Conservation (phyloP, 148 eudicot genomes). For the Agrostemma githago region DNA sequence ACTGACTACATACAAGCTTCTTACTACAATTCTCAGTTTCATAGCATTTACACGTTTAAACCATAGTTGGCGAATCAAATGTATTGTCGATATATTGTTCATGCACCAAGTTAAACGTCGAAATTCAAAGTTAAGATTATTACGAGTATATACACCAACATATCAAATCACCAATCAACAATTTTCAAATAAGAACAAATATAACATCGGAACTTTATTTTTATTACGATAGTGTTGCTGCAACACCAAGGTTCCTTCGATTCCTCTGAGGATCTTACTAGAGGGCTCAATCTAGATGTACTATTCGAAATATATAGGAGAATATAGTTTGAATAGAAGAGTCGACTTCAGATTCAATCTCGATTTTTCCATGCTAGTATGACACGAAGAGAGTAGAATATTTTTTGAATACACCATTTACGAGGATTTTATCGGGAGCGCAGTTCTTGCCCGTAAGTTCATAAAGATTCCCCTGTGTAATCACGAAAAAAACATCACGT, state of each 20-base stretch:
- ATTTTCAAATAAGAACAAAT: background rate
- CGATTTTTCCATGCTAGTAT: constrained; percentile 4
- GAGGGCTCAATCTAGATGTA: background rate
- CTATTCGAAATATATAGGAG: background rate
- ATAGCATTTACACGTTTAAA: background rate
- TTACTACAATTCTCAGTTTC: background rate
- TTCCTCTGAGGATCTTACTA: background rate
- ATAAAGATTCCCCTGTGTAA: constrained; percentile 77
- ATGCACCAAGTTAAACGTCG: background rate
- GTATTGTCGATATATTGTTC: background rate
- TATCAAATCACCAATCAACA: background rate
- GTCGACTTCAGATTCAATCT: constrained; percentile 3
- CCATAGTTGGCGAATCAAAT: background rate
- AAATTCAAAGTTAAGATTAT: background rate
- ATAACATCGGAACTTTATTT: background rate
- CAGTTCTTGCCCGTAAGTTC: constrained; percentile 73
- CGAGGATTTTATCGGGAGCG: constrained; percentile 39
- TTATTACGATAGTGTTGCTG: background rate
- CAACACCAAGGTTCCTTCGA: background rate
- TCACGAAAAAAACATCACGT: constrained; percentile 26
- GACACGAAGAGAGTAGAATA: background rate
- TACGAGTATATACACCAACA: background rate
- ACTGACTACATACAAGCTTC: background rate
- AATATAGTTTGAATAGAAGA: constrained; percentile 1
- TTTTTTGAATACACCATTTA: constrained; percentile 5